Conservation (phyloP, 352 stramenopile species). For the Saprolegnia parasitica region DNA sequence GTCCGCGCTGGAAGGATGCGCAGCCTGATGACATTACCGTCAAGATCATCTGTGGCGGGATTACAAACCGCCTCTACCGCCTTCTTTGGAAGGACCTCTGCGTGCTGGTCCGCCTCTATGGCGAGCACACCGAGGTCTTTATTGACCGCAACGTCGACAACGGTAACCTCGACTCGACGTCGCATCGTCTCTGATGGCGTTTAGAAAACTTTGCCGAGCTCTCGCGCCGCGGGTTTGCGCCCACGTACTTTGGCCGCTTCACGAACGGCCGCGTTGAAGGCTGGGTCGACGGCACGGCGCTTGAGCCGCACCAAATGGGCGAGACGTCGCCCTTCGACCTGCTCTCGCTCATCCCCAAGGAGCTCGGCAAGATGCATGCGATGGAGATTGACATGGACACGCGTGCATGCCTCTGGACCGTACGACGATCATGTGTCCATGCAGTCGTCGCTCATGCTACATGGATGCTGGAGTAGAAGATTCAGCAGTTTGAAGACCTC, state of each 20-base stretch:
- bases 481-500: slow-evolving; percentile 76
- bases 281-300: slow-evolving; percentile 72
- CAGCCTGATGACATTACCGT: slow-evolving; percentile 59
- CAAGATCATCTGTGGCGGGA: slow-evolving; percentile 86
- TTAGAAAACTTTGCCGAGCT: slow-evolving; percentile 81
- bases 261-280: slow-evolving; percentile 90
- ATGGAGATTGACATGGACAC: slow-evolving; percentile 70
- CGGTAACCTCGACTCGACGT: slow-evolving; percentile 64
- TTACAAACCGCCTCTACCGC: slow-evolving; percentile 91
- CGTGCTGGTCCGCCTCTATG: slow-evolving; percentile 85
- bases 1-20: slow-evolving; percentile 50
- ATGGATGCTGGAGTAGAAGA: slow-evolving; percentile 46
- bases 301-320: slow-evolving; percentile 88
- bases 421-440: slow-evolving; percentile 6
- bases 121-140: slow-evolving; percentile 89
- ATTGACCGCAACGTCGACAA: slow-evolving; percentile 91
- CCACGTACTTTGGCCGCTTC: slow-evolving; percentile 87
- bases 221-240: slow-evolving; percentile 76
- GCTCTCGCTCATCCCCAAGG: slow-evolving; percentile 76
- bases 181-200: slow-evolving; percentile 10
- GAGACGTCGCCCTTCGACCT: slow-evolving; percentile 72
- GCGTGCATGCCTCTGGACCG: slow-evolving; percentile 61
- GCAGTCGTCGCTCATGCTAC: slow-evolving; percentile 27
- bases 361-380: slow-evolving; percentile 84
- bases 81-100: slow-evolving; percentile 59